These are phyloP conservation scores for Amphibolis antarctica DNA, from an alignment of 106 monocot genomes.

Conservation along the genomic window DNA sequence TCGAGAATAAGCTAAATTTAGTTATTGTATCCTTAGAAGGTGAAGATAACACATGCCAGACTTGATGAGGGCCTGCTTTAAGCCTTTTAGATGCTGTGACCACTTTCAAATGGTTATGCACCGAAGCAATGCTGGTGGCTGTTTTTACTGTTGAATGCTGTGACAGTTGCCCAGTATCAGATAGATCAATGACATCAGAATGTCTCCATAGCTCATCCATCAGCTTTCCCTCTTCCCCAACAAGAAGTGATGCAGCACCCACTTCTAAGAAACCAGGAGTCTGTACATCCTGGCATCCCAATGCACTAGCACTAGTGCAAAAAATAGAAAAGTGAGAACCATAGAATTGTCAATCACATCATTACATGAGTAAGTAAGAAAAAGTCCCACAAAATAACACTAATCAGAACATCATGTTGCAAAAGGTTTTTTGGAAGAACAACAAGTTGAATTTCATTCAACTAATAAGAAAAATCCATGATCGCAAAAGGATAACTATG, in stretches of 20 bases:
- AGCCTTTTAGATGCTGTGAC: constrained; percentile 84
- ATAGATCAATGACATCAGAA: constrained; percentile 33
- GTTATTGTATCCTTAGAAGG: not conserved
- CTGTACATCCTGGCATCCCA: constrained; percentile 30
- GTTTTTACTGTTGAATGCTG: constrained; percentile 50
- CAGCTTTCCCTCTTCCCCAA: constrained; percentile 50
- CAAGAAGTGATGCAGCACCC: constrained; percentile 86
- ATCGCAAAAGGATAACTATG: too few relatives aligned
- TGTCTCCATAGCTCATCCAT: constrained; percentile 36
- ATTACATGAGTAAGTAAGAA: constrained; percentile 3
- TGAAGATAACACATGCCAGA: constrained; percentile 40
- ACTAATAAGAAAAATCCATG: too few relatives aligned
- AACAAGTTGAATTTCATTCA: too few relatives aligned
- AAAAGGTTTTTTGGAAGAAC: too few relatives aligned
- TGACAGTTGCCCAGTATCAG: constrained; percentile 56
- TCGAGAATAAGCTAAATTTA: too few relatives aligned
- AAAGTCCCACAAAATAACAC: too few relatives aligned
- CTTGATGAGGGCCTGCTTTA: constrained; percentile 63
- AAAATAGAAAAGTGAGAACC: not conserved
- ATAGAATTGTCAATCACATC: not conserved
- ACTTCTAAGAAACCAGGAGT: constrained; percentile 55
- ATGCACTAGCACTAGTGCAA: constrained; percentile 26
- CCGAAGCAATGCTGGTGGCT: constrained; percentile 43
- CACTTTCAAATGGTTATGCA: constrained; percentile 70
- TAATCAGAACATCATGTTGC: too few relatives aligned